These are phyloP conservation scores for Mucor velutinosus DNA, from an alignment of 371 early-diverging fungal species.

Conservation along the genomic window DNA sequence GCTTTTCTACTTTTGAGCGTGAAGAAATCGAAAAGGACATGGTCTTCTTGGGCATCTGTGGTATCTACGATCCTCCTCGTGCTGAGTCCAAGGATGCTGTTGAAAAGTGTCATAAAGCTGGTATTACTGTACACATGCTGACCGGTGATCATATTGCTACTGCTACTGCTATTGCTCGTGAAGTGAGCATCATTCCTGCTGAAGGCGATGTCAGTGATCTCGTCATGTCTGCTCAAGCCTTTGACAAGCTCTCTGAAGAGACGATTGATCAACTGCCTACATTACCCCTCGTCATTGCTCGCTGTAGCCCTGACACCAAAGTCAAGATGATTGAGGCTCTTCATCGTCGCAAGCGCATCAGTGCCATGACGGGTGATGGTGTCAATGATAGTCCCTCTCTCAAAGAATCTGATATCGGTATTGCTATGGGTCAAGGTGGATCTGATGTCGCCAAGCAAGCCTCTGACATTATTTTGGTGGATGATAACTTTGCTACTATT, in stretches of 20 bases:
- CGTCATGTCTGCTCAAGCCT: conserved; percentile 84
- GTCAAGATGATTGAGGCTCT: conserved; percentile 95
- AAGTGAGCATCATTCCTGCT: conserved; percentile 83
- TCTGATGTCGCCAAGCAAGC: conserved; percentile 94
- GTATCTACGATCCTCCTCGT: conserved; percentile 93
- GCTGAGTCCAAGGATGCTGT: conserved; percentile 77
- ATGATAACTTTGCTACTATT: conserved; percentile 90
- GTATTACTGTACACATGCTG: conserved; percentile 94
- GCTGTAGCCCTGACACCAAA: conserved; percentile 96
- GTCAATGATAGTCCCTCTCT: conserved; percentile 93
- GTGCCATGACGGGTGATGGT: conserved; percentile 90
- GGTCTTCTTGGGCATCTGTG: conserved; percentile 87
- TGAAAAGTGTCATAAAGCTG: conserved; percentile 84
- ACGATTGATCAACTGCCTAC: conserved; percentile 75
- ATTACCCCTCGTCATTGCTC: conserved; percentile 91
- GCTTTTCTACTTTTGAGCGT: conserved; percentile 50
- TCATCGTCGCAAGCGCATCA: conserved; percentile 73
- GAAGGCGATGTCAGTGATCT: conserved; percentile 45
- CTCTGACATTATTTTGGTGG: conserved; percentile 86
- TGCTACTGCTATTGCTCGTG: conserved; percentile 91
- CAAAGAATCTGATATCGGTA: conserved; percentile 90
- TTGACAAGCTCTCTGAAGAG: conserved; percentile 83
- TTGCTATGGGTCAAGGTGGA: conserved; percentile 91
- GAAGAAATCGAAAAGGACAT: conserved; percentile 74
- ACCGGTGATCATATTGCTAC: conserved; percentile 96